Percentiles rank a stretch among this genome's conserved stretches.
Conservation (phyloP, 768 basidiomycete species). For the Pisolithus microcarpus region DNA sequence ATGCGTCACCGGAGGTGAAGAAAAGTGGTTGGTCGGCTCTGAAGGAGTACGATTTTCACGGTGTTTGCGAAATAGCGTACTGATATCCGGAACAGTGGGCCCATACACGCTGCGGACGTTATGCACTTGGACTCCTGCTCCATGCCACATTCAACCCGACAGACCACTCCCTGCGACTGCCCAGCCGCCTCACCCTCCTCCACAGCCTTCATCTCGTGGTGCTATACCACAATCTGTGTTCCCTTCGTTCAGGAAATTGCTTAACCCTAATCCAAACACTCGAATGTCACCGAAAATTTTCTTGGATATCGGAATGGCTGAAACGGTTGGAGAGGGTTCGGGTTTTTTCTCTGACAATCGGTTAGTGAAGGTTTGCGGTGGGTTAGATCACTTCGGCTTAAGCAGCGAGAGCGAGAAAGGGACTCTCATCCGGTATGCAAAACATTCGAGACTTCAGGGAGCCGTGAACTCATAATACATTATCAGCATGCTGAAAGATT, state of each 20-base stretch:
- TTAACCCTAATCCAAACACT: constrained; percentile 82
- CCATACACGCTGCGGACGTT: constrained; percentile 71
- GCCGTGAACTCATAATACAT: neutral
- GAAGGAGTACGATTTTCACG: constrained; percentile 58
- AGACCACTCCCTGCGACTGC: constrained; percentile 56
- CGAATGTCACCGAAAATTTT: constrained; percentile 73
- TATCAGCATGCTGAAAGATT: constrained; percentile 71
- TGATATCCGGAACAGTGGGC: constrained; percentile 27
- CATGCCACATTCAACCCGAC: constrained; percentile 84
- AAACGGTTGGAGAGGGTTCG: constrained; percentile 43
- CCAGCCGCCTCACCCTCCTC: constrained; percentile 71
- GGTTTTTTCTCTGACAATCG: constrained; percentile 84
- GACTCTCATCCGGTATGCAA: constrained; percentile 54
- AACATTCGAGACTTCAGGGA: neutral
- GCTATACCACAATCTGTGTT: constrained; percentile 71
- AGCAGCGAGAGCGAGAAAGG: constrained; percentile 76
- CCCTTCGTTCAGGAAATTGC: constrained; percentile 74
- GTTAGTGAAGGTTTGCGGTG: constrained; percentile 76
- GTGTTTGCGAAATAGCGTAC: neutral
- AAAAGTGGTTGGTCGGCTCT: constrained; percentile 79
- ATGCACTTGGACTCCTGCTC: constrained; percentile 80
- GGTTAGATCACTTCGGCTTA: constrained; percentile 80
- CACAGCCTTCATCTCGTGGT: constrained; percentile 68
- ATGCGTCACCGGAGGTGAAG: constrained; percentile 81
- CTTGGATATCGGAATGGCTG: constrained; percentile 72